Conservation (phyloP, 805 yeast species). For the Spathaspora arborariae region DNA sequence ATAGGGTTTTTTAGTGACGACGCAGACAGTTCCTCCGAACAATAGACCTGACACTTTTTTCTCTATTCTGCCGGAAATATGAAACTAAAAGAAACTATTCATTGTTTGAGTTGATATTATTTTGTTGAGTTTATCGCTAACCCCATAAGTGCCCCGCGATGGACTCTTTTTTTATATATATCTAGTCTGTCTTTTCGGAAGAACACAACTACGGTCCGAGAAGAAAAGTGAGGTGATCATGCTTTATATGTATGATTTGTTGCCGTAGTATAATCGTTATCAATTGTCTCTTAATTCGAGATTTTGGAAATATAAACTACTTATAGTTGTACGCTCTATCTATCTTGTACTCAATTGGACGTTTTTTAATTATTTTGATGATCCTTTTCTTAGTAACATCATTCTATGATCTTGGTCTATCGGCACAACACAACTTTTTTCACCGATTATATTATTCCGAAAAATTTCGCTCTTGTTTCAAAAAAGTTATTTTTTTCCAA, state of each 20-base stretch:
- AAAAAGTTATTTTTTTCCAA: neutral
- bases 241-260: neutral
- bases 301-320: neutral
- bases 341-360: neutral
- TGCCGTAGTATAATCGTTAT: neutral
- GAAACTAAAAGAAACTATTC: neutral
- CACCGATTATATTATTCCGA: neutral
- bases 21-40: slow-evolving; percentile 1
- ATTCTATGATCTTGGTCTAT: neutral
- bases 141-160: neutral
- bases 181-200: neutral
- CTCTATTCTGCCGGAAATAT: neutral
- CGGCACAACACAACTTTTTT: neutral
- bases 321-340: neutral
- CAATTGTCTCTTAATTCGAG: neutral
- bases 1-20: neutral
- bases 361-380: neutral
- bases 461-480: neutral
- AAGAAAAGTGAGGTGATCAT: neutral
- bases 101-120: neutral
- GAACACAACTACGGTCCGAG: neutral
- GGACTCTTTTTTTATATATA: neutral
- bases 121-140: neutral
- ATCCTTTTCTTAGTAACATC: too few relatives aligned
- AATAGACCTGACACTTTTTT: neutral